Conservation (phyloP, 2,329 filamentous ascomycete genomes). For the Aplosporella prunicola region DNA sequence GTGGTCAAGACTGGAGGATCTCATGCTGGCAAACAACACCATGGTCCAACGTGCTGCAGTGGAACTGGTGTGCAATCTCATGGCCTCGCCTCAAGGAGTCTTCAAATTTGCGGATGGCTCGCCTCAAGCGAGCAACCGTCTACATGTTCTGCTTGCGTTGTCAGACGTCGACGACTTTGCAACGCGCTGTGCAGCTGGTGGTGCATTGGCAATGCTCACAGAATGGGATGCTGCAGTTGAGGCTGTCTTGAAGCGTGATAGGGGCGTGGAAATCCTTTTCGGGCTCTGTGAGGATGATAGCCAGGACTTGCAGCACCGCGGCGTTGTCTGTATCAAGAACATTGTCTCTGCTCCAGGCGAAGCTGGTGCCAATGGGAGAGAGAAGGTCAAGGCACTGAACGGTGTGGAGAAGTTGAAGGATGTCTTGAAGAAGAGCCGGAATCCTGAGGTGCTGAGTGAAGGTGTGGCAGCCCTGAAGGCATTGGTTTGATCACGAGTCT, state of each 20-base stretch:
- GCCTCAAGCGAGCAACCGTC: conserved; percentile 57
- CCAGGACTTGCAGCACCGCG: conserved; percentile 58
- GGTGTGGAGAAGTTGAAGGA: conserved; percentile 61
- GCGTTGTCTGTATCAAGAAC: conserved; percentile 66
- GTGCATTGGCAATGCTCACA: conserved; percentile 76
- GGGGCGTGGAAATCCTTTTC: conserved; percentile 71
- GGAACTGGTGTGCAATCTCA: conserved; percentile 86
- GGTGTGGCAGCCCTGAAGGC: conserved; percentile 65
- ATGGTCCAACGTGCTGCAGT: conserved; percentile 74
- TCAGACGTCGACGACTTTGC: conserved; percentile 74
- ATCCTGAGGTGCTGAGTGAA: conserved; percentile 59
- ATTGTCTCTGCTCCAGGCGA: conserved; percentile 59
- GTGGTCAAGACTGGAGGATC: conserved; percentile 70
- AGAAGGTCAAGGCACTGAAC: conserved; percentile 42
- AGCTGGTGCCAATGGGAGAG: conserved; percentile 41
- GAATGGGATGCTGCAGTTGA: conserved; percentile 66
- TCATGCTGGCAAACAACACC: conserved; percentile 65
- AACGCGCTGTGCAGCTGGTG: conserved; percentile 76
- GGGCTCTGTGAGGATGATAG: conserved; percentile 64
- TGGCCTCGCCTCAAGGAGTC: conserved; percentile 57
- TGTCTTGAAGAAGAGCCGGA: conserved; percentile 58
- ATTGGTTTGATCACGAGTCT: conserved; percentile 50
- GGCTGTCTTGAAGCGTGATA: conserved; percentile 59
- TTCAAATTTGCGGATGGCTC: conserved; percentile 59
- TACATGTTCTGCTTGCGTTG: conserved; percentile 79